Percentiles rank a stretch among this genome's conserved stretches.
Evolutionary conservation across 257 asterid genomes (phyloP).

Genomic region (Solanum neorickii): DNA sequence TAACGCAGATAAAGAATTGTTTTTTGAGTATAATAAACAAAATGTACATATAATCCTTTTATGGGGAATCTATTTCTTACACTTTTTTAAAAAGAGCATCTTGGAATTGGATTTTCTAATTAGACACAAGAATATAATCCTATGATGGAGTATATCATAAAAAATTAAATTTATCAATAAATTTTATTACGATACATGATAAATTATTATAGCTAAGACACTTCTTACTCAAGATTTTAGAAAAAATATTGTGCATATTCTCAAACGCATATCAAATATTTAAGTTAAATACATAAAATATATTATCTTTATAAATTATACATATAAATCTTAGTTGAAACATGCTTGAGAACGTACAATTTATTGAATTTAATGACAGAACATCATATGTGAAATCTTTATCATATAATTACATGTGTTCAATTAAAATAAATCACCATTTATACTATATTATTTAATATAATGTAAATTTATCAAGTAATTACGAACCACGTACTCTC

Average conservation of each 20-base stretch:
- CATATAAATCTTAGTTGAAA: background rate
- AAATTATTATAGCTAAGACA: background rate
- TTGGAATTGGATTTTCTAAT: background rate
- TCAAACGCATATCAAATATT: background rate
- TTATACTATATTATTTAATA: no score
- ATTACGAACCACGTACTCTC: no score
- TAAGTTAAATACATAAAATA: background rate
- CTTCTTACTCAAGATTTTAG: no score
- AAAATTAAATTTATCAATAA: background rate
- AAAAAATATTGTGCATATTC: background rate
- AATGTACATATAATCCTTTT: background rate
- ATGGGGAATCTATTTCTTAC: background rate
- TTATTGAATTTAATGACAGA: background rate
- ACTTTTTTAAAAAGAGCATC: background rate
- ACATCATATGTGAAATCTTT: accelerated
- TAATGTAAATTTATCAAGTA: no score
- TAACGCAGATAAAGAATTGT: background rate
- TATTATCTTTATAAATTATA: background rate
- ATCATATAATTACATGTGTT: no score
- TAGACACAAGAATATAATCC: background rate
- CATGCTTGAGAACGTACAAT: background rate
- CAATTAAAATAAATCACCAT: no score
- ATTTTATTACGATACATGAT: background rate
- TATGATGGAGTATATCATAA: background rate
- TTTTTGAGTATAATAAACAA: background rate